These are phyloP conservation scores for Colletotrichum lupini DNA, from an alignment of 2,329 filamentous ascomycete species.

Conservation along the genomic window DNA sequence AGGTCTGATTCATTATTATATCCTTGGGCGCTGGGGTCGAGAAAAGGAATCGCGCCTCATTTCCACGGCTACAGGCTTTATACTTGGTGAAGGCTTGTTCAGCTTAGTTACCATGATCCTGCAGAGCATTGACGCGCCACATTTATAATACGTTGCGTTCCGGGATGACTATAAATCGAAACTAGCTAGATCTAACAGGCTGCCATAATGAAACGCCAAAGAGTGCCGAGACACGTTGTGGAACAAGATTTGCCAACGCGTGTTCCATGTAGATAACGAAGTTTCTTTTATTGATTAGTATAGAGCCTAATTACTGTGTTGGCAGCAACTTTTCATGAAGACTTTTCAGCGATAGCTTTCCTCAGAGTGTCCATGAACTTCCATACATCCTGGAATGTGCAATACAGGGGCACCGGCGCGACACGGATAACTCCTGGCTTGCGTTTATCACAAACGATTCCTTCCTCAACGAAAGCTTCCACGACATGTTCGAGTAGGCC, in stretches of 20 bases:
- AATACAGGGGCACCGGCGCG: constrained; percentile 87
- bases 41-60: background rate
- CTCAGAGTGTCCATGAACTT: constrained; percentile 56
- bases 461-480: constrained; percentile 71
- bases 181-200: background rate
- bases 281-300: background rate
- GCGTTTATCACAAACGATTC: constrained; percentile 84
- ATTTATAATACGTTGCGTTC: background rate
- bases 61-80: background rate
- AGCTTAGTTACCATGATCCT: background rate
- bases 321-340: background rate
- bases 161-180: background rate
- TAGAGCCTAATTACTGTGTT: background rate
- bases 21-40: background rate
- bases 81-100: background rate
- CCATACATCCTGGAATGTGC: constrained; percentile 79
- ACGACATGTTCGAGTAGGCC: constrained; percentile 78
- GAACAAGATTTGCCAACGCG: background rate
- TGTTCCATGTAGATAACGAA: background rate
- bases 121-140: background rate
- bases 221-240: background rate
- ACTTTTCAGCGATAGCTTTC: constrained; percentile 34
- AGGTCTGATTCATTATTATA: background rate
- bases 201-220: no score
- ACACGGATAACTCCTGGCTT: constrained; percentile 88